A percentile compares a stretch with the other conserved stretches of the same genome.
These are phyloP conservation scores for Harrya chromipes DNA, from an alignment of 768 basidiomycete genomes.

Conservation along the genomic window DNA sequence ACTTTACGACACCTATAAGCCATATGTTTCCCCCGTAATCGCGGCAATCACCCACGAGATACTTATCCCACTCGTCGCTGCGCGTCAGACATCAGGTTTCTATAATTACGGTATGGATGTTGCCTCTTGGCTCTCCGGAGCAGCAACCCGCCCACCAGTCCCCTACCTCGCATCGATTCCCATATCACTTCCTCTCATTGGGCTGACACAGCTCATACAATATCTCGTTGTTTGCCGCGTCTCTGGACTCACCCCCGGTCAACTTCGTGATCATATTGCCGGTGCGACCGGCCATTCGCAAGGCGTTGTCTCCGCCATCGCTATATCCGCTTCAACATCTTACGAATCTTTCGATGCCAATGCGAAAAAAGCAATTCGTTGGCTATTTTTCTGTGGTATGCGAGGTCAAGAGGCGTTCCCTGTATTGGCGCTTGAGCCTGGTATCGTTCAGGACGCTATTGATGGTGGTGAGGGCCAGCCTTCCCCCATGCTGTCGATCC, in stretches of 20 bases:
- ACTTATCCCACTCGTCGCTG: slow-evolving; percentile 66
- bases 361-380: slow-evolving; percentile 78
- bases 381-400: slow-evolving; percentile 91
- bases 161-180: slow-evolving; percentile 92
- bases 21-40: slow-evolving; percentile 78
- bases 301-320: slow-evolving; percentile 93
- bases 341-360: slow-evolving; percentile 75
- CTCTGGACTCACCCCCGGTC: slow-evolving; percentile 70
- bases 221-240: slow-evolving; percentile 82
- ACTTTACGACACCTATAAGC: slow-evolving; percentile 88
- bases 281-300: slow-evolving; percentile 98
- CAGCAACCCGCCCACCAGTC: slow-evolving; percentile 66
- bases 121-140: slow-evolving; percentile 77
- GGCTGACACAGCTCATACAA: slow-evolving; percentile 92
- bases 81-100: slow-evolving; percentile 53
- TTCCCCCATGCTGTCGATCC: slow-evolving; percentile 90
- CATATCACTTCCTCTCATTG: slow-evolving; percentile 93
- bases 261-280: slow-evolving; percentile 69
- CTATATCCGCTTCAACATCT: slow-evolving; percentile 74
- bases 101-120: slow-evolving; percentile 84
- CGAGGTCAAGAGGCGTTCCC: slow-evolving; percentile 96
- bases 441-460: slow-evolving; percentile 80
- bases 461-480: slow-evolving; percentile 94
- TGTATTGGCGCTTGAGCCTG: slow-evolving; percentile 82
- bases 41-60: slow-evolving; percentile 57